Evolutionary conservation across 495 filamentous ascomycete species (phyloP), one percentile per base, ranked within the genome.

Genomic region (Penicillium pancosmium): DNA sequence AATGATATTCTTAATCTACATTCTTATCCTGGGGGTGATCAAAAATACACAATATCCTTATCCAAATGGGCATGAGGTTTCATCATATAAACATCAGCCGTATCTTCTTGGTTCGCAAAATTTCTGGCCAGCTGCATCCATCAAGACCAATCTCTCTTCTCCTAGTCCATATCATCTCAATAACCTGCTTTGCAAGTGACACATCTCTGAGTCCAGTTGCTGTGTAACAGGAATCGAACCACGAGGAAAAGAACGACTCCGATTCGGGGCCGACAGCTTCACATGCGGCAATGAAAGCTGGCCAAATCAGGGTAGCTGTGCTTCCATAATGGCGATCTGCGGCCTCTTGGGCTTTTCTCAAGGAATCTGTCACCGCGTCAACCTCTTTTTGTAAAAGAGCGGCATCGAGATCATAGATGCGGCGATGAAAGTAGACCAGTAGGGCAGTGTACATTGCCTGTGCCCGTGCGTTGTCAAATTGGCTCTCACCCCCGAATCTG

Each of bases 211-310:
- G 55, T 3, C 59, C 55, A 25, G 61, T 67, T 4, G 15, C 44
- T 23, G 47, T 33, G 49, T 51, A 64, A 21, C 54, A 65, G 12
- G n/a, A 18, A 21, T 67, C 64, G 49, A 69, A 63, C 64, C 64
- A 62, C 0, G 35, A 55, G 1, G 58, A 57, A 13, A 69, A 67
- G 50, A 60, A 62, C 0, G 3, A 10, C 36, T 69, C 59, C 6
- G 60, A 46, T 9, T 64, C 56, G 0, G 48, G 16, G 5, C 49
- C 19, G 1, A 64, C 54, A 2, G 61, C 60, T 25, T 69, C 64
- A 46, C 64, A 69, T 2, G 64, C 67, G 11, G 67, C 54, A 27
- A 69, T 64, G n/a, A 69, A 69, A 1, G 59, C 59, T 0, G 61
- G 67, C 64, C 67, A 69, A 15, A 67, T 67, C 4, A 67, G 52